phyloP scores from a whole-genome alignment of 2,329 filamentous ascomycete genomes.

The Xylariaceae sp. region DNA sequence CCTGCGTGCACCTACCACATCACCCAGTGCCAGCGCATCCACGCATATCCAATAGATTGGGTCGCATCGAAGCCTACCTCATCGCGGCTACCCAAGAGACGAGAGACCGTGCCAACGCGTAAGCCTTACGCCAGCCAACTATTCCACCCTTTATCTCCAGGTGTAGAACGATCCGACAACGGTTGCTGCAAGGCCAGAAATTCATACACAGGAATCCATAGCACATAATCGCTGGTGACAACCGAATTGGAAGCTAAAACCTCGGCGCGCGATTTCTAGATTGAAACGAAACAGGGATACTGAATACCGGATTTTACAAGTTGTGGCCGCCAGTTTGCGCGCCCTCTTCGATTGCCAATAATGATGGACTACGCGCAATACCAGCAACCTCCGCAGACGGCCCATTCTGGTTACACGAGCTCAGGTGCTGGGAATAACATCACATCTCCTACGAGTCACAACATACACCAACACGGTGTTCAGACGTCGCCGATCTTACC shows the following conservation, averaged over 20 bases:
- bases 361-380: slow-evolving; percentile 76
- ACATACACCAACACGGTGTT: slow-evolving; percentile 60
- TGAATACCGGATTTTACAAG: slow-evolving; percentile 29
- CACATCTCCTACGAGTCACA: slow-evolving; percentile 67
- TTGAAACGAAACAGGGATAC: slow-evolving; percentile 30
- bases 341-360: slow-evolving; percentile 30
- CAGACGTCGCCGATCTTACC: slow-evolving; percentile 77
- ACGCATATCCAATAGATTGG: slow-evolving; percentile 55
- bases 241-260: slow-evolving; percentile 15
- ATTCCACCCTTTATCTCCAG: slow-evolving; percentile 32
- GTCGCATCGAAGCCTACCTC: slow-evolving; percentile 43
- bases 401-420: slow-evolving; percentile 60
- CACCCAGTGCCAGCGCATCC: slow-evolving; percentile 56
- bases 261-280: slow-evolving; percentile 13
- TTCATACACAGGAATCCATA: slow-evolving; percentile 22
- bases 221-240: slow-evolving; percentile 15
- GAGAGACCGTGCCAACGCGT: slow-evolving; percentile 37
- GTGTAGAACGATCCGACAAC: slow-evolving; percentile 26
- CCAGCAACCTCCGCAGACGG: slow-evolving; percentile 62
- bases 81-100: slow-evolving; percentile 42
- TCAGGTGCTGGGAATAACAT: slow-evolving; percentile 54
- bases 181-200: slow-evolving; percentile 24
- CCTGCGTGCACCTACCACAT: slow-evolving; percentile 49
- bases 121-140: slow-evolving; percentile 44
- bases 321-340: slow-evolving; percentile 27